Conservation (phyloP, 2,329 filamentous ascomycete genomes). For the Aspergillus fijiensis region DNA sequence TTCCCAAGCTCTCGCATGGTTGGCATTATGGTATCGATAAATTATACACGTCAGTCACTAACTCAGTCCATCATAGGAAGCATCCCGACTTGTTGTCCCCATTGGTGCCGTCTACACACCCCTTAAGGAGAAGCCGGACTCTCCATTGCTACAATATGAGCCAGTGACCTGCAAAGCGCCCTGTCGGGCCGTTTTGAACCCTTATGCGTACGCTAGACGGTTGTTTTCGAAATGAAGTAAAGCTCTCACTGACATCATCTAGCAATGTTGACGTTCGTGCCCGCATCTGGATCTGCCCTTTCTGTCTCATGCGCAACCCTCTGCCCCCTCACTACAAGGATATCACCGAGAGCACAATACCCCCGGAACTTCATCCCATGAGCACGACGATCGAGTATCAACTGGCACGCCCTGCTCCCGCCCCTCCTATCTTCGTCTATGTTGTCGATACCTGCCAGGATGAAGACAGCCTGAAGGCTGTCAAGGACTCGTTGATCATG, state of each 20-base stretch:
- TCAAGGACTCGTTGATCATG: conserved; percentile 68
- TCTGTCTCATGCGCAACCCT: conserved; percentile 65
- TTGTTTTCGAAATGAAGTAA: not conserved
- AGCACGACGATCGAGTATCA: conserved; percentile 68
- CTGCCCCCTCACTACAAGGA: conserved; percentile 69
- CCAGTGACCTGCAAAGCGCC: conserved; percentile 95
- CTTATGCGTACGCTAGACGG: conserved; percentile 72
- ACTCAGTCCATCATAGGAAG: conserved; percentile 64
- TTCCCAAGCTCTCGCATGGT: conserved; percentile 98
- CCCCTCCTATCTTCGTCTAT: conserved; percentile 66
- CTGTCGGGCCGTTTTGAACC: conserved; percentile 93
- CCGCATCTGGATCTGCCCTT: conserved; percentile 67
- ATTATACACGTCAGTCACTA: conserved; percentile 4
- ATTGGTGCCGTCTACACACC: conserved; percentile 96
- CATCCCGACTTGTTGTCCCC: conserved; percentile 88
- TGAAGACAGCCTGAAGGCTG: conserved; percentile 64
- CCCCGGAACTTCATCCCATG: conserved; percentile 63
- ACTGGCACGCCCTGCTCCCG: conserved; percentile 60
- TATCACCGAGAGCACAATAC: conserved; percentile 65
- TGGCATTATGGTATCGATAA: conserved; percentile 30
- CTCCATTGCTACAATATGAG: conserved; percentile 88
- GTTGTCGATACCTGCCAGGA: conserved; percentile 70
- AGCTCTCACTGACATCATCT: conserved; percentile 25
- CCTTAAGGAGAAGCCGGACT: conserved; percentile 86
- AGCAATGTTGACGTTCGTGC: conserved; percentile 66